A percentile compares a stretch with the other conserved stretches of the same genome.
phyloP scores from a whole-genome alignment of 75 land plant species.

The Selaginella moellendorffii region DNA sequence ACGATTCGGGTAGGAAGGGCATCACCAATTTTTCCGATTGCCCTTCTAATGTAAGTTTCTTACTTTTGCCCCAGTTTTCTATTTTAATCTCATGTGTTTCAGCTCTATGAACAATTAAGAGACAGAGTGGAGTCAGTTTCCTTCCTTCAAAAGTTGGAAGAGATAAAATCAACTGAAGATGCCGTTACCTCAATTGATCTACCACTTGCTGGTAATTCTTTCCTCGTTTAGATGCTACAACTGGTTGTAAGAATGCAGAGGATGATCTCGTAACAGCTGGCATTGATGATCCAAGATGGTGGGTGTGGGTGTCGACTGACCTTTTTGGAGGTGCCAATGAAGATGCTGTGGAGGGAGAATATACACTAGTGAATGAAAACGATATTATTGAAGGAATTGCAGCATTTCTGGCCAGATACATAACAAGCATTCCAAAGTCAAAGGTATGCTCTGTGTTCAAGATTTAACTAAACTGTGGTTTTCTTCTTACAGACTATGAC shows the following conservation, averaged over 20 bases:
- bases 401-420: slow-evolving; percentile 61
- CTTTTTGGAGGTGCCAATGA: slow-evolving; percentile 23
- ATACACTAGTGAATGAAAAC: slow-evolving; percentile 53
- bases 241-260: slow-evolving; percentile 24
- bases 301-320: slow-evolving; percentile 75
- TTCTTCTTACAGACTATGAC: slow-evolving; percentile 43
- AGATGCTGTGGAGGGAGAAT: slow-evolving; percentile 52
- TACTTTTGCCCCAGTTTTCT: too few relatives aligned
- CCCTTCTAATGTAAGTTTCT: too few relatives aligned
- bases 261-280: slow-evolving; percentile 26
- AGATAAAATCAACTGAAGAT: slow-evolving; percentile 13
- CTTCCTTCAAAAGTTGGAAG: slow-evolving; percentile 29
- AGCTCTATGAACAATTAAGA: slow-evolving; percentile 41
- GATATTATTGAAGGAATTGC: slow-evolving; percentile 78
- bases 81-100: too few relatives aligned
- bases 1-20: too few relatives aligned
- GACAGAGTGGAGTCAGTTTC: slow-evolving; percentile 34
- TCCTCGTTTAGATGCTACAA: background rate
- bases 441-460: slow-evolving; percentile 33
- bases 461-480: background rate
- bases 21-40: too few relatives aligned
- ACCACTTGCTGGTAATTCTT: background rate
- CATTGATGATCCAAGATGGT: slow-evolving; percentile 59
- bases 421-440: slow-evolving; percentile 50
- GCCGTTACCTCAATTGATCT: slow-evolving; percentile 5